Evolutionary conservation across 2,329 filamentous ascomycete species (phyloP).

Genomic region (Pseudodiploospora longispora): DNA sequence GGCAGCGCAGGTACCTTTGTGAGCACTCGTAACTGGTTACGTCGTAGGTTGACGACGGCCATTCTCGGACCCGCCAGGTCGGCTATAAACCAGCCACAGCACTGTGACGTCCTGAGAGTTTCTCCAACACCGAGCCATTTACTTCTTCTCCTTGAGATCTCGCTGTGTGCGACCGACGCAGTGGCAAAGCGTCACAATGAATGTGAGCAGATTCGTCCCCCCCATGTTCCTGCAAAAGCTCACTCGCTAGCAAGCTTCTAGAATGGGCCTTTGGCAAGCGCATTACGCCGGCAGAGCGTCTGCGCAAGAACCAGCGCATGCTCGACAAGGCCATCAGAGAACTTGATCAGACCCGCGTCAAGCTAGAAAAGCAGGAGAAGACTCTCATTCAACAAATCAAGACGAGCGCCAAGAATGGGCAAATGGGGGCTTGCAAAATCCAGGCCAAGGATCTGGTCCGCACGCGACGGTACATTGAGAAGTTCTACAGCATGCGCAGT

Average conservation of each 20-base stretch:
- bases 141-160: too few relatives aligned
- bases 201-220: constrained; percentile 31
- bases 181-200: constrained; percentile 36
- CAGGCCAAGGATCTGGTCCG: constrained; percentile 95
- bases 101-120: too few relatives aligned
- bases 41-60: too few relatives aligned
- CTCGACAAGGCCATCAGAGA: constrained; percentile 97
- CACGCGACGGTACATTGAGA: constrained; percentile 89
- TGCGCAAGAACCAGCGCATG: constrained; percentile 90
- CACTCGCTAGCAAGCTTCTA: constrained; percentile 56
- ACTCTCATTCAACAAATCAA: constrained; percentile 94
- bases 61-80: too few relatives aligned
- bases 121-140: too few relatives aligned
- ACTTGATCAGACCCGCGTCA: constrained; percentile 86
- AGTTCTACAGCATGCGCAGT: constrained; percentile 97
- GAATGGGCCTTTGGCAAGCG: constrained; percentile 99
- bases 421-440: constrained; percentile 98
- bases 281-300: constrained; percentile 89
- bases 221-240: background rate
- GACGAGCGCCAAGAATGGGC: constrained; percentile 94
- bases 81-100: too few relatives aligned
- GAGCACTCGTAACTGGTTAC: too few relatives aligned
- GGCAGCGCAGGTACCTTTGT: too few relatives aligned
- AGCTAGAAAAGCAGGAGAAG: constrained; percentile 98
- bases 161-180: background rate